Evolutionary conservation across 1,284 basidiomycete genomes (phyloP).

Genomic region (Termitomyces sp.): DNA sequence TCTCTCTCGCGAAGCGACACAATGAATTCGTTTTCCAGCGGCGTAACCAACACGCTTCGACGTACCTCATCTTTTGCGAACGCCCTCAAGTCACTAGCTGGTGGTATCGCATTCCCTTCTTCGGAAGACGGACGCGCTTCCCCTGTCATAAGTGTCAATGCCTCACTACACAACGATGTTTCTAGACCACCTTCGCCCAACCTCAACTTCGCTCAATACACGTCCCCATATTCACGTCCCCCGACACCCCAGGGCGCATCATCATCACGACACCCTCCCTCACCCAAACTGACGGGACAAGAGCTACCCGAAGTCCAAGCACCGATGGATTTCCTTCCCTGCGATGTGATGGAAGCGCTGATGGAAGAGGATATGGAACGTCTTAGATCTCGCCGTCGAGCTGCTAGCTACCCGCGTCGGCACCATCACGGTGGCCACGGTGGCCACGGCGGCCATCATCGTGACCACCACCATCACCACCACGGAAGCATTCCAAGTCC

Average conservation of each 20-base stretch:
- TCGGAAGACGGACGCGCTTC: slow-evolving; percentile 51
- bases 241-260: slow-evolving; percentile 33
- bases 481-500: slow-evolving; percentile 55
- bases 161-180: slow-evolving; percentile 31
- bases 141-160: slow-evolving; percentile 31
- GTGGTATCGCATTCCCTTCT: slow-evolving; percentile 62
- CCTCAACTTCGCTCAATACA: slow-evolving; percentile 68
- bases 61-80: slow-evolving; percentile 83
- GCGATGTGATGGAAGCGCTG: slow-evolving; percentile 78
- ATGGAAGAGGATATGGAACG: slow-evolving; percentile 91
- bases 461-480: slow-evolving; percentile 26
- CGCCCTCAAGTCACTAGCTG: slow-evolving; percentile 74
- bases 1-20: slow-evolving; percentile 55
- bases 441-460: slow-evolving; percentile 2
- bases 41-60: slow-evolving; percentile 63
- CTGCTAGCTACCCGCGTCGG: slow-evolving; percentile 26
- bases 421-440: slow-evolving; percentile 25
- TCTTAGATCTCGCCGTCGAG: slow-evolving; percentile 62
- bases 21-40: slow-evolving; percentile 53
- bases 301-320: slow-evolving; percentile 26
- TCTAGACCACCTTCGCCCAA: slow-evolving; percentile 74
- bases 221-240: slow-evolving; percentile 65
- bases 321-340: slow-evolving; percentile 55
- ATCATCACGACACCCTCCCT: slow-evolving; percentile 17
- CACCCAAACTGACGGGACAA: slow-evolving; percentile 22